phyloP scores from a whole-genome alignment of 78 protist species.

The Creolimax fragrantissima region DNA sequence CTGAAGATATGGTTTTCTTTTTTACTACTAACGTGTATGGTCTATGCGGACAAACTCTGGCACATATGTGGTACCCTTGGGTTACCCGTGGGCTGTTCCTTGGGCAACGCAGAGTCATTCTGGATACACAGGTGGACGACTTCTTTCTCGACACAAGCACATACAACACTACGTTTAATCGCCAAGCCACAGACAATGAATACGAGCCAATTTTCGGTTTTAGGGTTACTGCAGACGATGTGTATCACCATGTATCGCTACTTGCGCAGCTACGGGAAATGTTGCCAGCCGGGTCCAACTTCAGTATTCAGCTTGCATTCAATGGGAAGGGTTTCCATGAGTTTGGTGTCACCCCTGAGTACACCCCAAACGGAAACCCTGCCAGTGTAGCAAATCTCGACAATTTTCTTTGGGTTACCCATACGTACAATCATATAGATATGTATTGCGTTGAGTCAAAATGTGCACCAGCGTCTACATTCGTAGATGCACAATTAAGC shows the following conservation, averaged over 20 bases:
- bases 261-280: background rate
- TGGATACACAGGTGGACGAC: conserved; percentile 16
- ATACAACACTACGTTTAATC: background rate
- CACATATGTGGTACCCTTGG: conserved; percentile 1
- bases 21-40: background rate
- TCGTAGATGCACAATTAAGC: background rate
- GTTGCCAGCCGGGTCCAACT: background rate
- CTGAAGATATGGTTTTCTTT: conserved; percentile 6
- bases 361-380: background rate
- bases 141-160: background rate
- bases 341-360: background rate
- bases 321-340: background rate
- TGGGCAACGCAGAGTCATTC: conserved; percentile 3
- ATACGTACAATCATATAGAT: conserved; percentile 10
- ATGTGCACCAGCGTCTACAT: background rate
- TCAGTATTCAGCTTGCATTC: background rate
- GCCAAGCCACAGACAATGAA: background rate
- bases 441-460: conserved; percentile 6
- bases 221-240: background rate
- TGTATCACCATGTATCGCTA: background rate
- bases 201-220: background rate
- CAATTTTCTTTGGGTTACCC: conserved; percentile 2
- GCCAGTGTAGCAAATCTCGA: background rate
- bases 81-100: background rate
- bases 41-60: background rate